Evolutionary conservation across 2,329 filamentous ascomycete species (phyloP), one percentile per base, ranked within the genome.

Genomic region (Sporothrix schenckii): DNA sequence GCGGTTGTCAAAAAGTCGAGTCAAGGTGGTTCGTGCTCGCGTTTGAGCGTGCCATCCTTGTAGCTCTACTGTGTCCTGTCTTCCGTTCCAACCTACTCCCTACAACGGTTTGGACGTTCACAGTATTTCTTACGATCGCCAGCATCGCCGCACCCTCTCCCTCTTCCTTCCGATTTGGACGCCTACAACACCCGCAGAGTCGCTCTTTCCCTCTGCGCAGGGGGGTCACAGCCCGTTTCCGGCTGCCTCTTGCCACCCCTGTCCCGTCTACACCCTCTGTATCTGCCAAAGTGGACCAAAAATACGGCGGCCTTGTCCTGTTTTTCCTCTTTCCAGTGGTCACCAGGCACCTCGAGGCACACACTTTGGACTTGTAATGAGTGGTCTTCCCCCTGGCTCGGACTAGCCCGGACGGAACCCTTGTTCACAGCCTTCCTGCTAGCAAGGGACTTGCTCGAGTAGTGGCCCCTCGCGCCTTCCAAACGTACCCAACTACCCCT

Each of bases 211-310:
- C 34, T 24, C 27, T 44, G 7, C 41, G 24, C 60, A 63, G 34
- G 34, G 21, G 60, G 60, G 21, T 63, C 66, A 58, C 53, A 56
- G 66, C 66, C 66, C 66, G 16, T 58, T 54, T 49, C 34, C 39
- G 66, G 66, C 53, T 68, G 66, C 66, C 66, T 68, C 66, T 58
- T 68, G 7, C 34, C 21, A 24, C 49, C 63, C 63, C n/a, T 41
- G 47, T 66, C 47, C 60, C 60, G 39, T 63, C 34, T 1, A 44
- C 9, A 16, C 11, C 41, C 41, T 44, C 58, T 24, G 16, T 14
- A n/a, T 47, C 39, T 54, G 41, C 58, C 39, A 63, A 63, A 44
- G 41, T 44, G 11, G 14, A 44, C 11, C 14, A 11, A 13, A 47
- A 63, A 19, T 63, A 47, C 21, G 21, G 39, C 39, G 44, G 58